phyloP scores from a whole-genome alignment of 148 eudicot species.

The Arctostaphylos glauca region DNA sequence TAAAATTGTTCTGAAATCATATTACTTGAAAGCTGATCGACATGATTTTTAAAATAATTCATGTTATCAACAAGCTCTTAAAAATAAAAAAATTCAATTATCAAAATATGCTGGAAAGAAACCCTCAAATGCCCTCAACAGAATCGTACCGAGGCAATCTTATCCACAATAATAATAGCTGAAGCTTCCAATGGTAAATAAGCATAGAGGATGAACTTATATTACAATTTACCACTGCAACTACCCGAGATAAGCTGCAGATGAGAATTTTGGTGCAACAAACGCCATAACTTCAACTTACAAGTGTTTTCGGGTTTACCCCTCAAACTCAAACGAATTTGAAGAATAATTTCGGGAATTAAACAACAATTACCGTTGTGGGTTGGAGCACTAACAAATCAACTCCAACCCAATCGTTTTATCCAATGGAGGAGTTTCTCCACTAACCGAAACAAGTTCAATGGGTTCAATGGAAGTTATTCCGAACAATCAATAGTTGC shows the following conservation, averaged over 20 bases:
- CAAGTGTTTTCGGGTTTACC: not conserved
- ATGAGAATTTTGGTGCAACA: not conserved
- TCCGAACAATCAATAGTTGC: conserved; percentile 22
- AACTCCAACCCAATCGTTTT: conserved; percentile 14
- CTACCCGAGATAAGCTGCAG: not conserved
- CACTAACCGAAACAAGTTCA: conserved; percentile 16
- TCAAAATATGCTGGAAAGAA: too few relatives aligned
- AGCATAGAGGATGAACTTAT: not conserved
- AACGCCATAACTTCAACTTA: not conserved
- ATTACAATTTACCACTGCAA: not conserved
- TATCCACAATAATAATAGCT: too few relatives aligned
- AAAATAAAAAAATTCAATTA: too few relatives aligned
- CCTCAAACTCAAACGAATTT: conserved; percentile 19
- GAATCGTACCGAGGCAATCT: too few relatives aligned
- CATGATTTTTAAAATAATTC: too few relatives aligned
- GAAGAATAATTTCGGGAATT: conserved; percentile 16
- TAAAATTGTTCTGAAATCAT: too few relatives aligned
- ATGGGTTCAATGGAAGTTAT: not conserved
- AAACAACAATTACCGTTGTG: not conserved
- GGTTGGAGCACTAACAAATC: conserved; percentile 17
- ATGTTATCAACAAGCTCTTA: too few relatives aligned
- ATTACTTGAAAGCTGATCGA: too few relatives aligned
- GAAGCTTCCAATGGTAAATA: not conserved
- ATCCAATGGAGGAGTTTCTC: conserved; percentile 4
- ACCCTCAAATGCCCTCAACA: too few relatives aligned